A percentile compares a stretch with the other conserved stretches of the same genome.
Evolutionary conservation across 257 asterid genomes (phyloP).

Genomic region (Prunella vulgaris): DNA sequence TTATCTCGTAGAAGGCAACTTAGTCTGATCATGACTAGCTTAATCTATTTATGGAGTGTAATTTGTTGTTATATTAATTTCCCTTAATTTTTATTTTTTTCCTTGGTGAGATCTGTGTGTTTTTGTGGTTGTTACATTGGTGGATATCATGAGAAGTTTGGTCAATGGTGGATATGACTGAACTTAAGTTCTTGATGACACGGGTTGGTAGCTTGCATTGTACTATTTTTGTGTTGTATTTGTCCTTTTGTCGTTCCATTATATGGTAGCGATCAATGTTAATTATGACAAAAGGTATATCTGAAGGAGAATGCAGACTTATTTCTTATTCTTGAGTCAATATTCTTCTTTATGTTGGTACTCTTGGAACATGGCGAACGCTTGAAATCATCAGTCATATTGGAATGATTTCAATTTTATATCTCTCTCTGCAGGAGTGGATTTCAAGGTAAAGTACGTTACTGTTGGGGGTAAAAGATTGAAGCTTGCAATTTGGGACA

Average conservation of each 20-base stretch:
- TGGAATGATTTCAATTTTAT: slow-evolving; percentile 1
- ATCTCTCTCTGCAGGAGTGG: slow-evolving; percentile 57
- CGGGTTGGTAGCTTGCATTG: neutral
- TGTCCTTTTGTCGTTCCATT: neutral
- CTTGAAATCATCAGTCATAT: no score
- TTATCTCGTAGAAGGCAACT: neutral
- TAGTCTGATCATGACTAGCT: neutral
- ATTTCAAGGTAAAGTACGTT: slow-evolving; percentile 91
- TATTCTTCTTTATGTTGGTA: neutral
- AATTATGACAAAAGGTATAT: neutral
- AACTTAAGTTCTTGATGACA: neutral
- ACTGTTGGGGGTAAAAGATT: slow-evolving; percentile 78
- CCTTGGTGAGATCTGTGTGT: neutral
- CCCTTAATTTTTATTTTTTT: neutral
- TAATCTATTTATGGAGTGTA: neutral
- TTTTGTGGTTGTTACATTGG: neutral
- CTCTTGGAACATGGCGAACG: neutral
- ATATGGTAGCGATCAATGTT: neutral
- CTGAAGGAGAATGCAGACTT: neutral
- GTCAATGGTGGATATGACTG: neutral
- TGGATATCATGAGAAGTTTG: neutral
- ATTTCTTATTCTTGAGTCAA: neutral
- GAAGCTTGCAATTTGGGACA: slow-evolving; percentile 99
- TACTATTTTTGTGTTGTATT: neutral
- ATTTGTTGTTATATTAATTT: neutral